phyloP scores from a whole-genome alignment of 768 basidiomycete genomes.

The Mycena venus region DNA sequence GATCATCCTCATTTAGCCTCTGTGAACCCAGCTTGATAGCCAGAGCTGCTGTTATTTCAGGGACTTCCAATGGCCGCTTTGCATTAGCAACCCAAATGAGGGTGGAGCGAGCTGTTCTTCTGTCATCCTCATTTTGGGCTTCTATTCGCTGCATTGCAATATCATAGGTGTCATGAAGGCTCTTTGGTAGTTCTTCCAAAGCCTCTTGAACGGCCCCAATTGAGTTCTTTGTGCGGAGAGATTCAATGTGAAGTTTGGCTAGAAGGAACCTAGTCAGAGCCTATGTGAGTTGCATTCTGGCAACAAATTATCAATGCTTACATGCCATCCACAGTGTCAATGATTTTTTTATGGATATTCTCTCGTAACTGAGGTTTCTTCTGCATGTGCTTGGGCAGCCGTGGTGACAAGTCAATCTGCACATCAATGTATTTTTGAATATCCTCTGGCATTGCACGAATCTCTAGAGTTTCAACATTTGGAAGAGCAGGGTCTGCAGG shows the following conservation, averaged over 20 bases:
- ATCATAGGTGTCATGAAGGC: background rate
- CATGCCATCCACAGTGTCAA: background rate
- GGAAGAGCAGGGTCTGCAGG: background rate
- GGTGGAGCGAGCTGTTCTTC: no score
- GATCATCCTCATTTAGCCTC: no score
- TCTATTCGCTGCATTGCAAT: no score
- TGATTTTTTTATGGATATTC: background rate
- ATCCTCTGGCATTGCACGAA: background rate
- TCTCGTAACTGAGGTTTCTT: background rate
- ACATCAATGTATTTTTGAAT: background rate
- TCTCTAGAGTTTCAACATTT: background rate
- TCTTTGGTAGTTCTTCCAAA: background rate
- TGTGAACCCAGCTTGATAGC: no score
- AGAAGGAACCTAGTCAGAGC: background rate
- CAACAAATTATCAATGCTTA: background rate
- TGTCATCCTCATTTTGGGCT: no score
- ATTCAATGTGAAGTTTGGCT: no score
- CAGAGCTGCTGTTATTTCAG: no score
- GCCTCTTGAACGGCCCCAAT: background rate
- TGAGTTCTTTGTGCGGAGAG: no score
- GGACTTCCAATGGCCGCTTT: no score
- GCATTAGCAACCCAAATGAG: no score
- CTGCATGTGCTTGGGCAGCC: background rate
- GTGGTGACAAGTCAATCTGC: background rate
- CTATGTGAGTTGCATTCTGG: background rate